Base-by-base conservation (phyloP, 345 rosid species). In the Carallia brachiata region DNA sequence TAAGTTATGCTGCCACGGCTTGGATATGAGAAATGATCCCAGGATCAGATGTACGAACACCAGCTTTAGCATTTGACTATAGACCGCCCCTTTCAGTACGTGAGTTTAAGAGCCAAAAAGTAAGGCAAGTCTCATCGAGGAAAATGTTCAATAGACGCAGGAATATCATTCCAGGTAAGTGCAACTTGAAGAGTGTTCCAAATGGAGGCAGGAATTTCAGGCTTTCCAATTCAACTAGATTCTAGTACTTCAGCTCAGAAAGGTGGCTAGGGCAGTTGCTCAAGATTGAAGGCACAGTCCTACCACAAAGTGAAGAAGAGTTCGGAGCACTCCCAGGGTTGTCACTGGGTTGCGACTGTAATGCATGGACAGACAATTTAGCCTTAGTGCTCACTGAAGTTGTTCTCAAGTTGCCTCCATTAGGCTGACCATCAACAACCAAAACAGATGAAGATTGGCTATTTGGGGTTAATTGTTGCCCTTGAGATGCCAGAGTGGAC, bases 221-320 rank as follows among this genome's bases (percentile, higher is more conserved):
- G 27, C 48, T 6, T 27, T 36, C 18, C 57, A 28, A 7, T 65
- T 32, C 27, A 65, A 16, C 57, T 6, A 15, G n/a, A 57, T 12
- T 34, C 63, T 73, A 81, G 65, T 87, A 83, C 77, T 82, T 85
- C 4, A 87, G 77, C 63, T 83, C 85, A 9, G 91, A 82, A 34
- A 85, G 66, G 62, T 87, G 88, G 66, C 81, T 78, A 1, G 84
- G 68, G 80, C 80, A 60, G 32, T 85, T 62, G 74, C 82, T 81
- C 37, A 82, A 69, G 71, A 84, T 79, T 9, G 88, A 73, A 55
- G 84, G 85, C 75, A 85, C 78, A 66, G 79, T 87, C 79, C 91
- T 85, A 61, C 89, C 84, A 71, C 91, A 85, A 60, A 83, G 88
- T 5, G 88, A 84, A 64, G 92, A 85, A 8, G 78, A 72, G 62